These are phyloP conservation scores for Auricularia sp. DNA, from an alignment of 768 basidiomycete species.

Conservation along the genomic window DNA sequence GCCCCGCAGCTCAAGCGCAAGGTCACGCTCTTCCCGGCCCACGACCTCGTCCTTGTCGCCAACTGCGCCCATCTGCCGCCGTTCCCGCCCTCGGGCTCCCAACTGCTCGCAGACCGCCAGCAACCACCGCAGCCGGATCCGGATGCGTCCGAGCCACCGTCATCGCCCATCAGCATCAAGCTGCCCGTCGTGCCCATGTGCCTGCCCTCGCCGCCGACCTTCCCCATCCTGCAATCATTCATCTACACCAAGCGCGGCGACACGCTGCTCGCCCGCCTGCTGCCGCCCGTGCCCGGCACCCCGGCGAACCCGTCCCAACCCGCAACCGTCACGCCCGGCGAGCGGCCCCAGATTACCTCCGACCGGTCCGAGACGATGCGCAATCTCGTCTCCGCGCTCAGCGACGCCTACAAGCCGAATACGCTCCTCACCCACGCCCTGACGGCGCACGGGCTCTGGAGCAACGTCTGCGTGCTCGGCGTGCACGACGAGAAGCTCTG, in stretches of 20 bases:
- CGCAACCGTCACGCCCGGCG: neutral
- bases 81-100: slow-evolving; percentile 25
- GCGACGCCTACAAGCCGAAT: neutral
- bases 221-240: slow-evolving; percentile 52
- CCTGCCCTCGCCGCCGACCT: slow-evolving; percentile 62
- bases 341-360: neutral
- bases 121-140: neutral
- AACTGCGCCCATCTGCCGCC: slow-evolving; percentile 49
- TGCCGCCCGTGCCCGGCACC: slow-evolving; percentile 30
- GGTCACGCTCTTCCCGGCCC: slow-evolving; percentile 48
- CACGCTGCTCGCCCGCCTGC: slow-evolving; percentile 48
- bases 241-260: slow-evolving; percentile 58
- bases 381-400: neutral
- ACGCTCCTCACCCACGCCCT: neutral
- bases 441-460: slow-evolving; percentile 35
- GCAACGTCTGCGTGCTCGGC: slow-evolving; percentile 40
- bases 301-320: neutral
- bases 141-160: neutral
- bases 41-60: slow-evolving; percentile 52
- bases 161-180: slow-evolving; percentile 9
- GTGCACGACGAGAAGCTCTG: slow-evolving; percentile 40
- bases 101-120: neutral
- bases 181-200: slow-evolving; percentile 62
- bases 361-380: neutral
- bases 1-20: slow-evolving; percentile 25